Evolutionary conservation across 192 early-diverging fungal species (phyloP), one percentile per base, ranked within the genome.

Genomic region (Coemansia sp.): DNA sequence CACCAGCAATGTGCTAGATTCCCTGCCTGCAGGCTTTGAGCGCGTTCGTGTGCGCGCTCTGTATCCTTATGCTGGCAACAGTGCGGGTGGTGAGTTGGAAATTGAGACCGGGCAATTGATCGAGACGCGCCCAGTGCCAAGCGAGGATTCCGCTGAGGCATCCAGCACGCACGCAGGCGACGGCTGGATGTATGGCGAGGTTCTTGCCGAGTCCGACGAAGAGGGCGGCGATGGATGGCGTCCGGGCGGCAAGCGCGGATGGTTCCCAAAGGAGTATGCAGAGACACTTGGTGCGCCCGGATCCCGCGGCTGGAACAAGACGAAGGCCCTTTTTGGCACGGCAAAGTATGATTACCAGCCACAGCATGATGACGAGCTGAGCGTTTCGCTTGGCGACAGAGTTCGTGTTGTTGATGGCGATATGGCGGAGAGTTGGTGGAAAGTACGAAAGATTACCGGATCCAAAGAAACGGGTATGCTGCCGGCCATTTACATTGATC

Each of bases 351-450:
- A 68, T 13, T 81, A 81, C 64, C 67, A 69, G 47, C 78, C 73
- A 37, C 73, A 81, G 61, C 73, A 81, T 36, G 73, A 81, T 0
- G 78, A 81, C 16, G 78, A 81, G 58, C 70, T 81, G n/a, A 42
- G 43, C n/a, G 61, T 81, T 8, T 16, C 37, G 0, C 22, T 67
- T 8, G 78, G 73, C 6, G 73, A 76, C 26, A 67, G 78, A 8
- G 78, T 81, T 0, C 22, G 78, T 0, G 73, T 81, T 15, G 63
- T 81, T 11, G 78, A 81, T 43, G 78, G 78, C 7, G 78, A 81
- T 61, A n/a, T 55, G 12, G 73, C 69, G 0, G 78, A 81, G 54
- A 81, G 73, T 57, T 81, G 78, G 78, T 81, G 78, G 78, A 75
- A 69, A 42, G 78, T 81, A 8, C 58, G 78, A 12, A 67, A 54